Percentiles rank a stretch among this genome's conserved stretches.
Evolutionary conservation across 805 yeast genomes (phyloP).

Genomic region (Grigorovia yakushimaensis): DNA sequence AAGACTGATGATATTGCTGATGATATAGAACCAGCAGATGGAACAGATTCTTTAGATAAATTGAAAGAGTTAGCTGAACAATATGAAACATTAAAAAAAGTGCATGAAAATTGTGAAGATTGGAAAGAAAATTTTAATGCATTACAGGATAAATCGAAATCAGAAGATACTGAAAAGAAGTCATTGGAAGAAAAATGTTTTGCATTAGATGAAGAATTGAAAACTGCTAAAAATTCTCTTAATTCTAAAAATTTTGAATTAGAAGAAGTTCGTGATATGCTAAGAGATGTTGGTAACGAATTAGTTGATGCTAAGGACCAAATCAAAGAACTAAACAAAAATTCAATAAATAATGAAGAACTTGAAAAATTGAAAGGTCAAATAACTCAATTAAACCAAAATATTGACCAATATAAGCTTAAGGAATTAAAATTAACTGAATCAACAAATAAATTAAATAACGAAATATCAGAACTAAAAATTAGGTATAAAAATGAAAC

Average conservation of each 20-base stretch:
- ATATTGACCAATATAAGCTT: conserved; percentile 8
- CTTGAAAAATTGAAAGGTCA: conserved; percentile 16
- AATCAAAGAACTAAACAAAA: conserved; percentile 29
- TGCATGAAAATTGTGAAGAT: conserved; percentile 7
- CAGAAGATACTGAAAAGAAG: not conserved
- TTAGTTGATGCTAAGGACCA: conserved; percentile 60
- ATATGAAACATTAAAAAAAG: conserved; percentile 4
- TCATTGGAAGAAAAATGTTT: not conserved
- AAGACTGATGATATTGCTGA: not conserved
- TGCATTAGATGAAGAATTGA: conserved; percentile 6
- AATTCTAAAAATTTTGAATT: conserved; percentile 48
- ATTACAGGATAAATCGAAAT: not conserved
- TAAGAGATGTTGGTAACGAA: conserved; percentile 68
- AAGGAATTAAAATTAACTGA: conserved; percentile 9
- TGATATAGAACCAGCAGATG: too few relatives aligned
- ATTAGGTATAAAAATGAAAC: conserved; percentile 13
- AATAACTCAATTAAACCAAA: conserved; percentile 4
- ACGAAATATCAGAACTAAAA: conserved; percentile 16
- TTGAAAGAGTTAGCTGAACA: conserved; percentile 5
- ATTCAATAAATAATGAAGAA: not conserved
- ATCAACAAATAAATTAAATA: conserved; percentile 7
- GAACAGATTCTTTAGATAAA: conserved; percentile 1
- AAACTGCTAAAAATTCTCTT: conserved; percentile 24
- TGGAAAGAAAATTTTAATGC: conserved; percentile 15
- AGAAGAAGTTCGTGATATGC: conserved; percentile 63